Percentiles rank a stretch among this genome's conserved stretches.
phyloP scores from a whole-genome alignment of 345 rosid species.

The Trapa incisa region DNA sequence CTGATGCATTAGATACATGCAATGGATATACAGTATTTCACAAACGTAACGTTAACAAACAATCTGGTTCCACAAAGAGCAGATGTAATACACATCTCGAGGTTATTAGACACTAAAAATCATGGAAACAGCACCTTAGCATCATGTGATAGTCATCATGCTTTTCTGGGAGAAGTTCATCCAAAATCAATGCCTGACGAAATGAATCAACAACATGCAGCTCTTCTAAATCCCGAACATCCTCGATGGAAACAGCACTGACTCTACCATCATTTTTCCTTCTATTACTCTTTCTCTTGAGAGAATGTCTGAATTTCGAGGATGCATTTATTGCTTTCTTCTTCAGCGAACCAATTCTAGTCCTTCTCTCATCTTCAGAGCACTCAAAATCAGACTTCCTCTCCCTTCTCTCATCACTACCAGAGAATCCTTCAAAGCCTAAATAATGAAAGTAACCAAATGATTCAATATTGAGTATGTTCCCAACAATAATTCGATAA shows the following conservation, averaged over 20 bases:
- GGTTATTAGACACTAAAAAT: background rate
- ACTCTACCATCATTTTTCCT: conserved; percentile 79
- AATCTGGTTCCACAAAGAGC: background rate
- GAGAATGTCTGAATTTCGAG: conserved; percentile 76
- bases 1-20: background rate
- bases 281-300: conserved; percentile 71
- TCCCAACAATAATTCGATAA: background rate
- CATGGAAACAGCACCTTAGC: conserved; percentile 42
- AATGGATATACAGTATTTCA: background rate
- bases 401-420: conserved; percentile 87
- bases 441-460: conserved; percentile 7
- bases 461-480: background rate
- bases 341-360: conserved; percentile 82
- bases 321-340: conserved; percentile 94
- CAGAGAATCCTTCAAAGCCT: conserved; percentile 92
- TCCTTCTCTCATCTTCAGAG: conserved; percentile 97
- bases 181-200: conserved; percentile 77
- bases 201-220: conserved; percentile 78
- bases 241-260: conserved; percentile 97
- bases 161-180: conserved; percentile 65
- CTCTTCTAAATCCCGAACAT: conserved; percentile 83
- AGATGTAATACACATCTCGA: background rate
- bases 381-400: conserved; percentile 92
- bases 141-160: conserved; percentile 93
- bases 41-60: background rate